A percentile compares a stretch with the other conserved stretches of the same genome.
Evolutionary conservation across 208 protist species (phyloP).

Genomic region (Leishmania tarentolae): DNA sequence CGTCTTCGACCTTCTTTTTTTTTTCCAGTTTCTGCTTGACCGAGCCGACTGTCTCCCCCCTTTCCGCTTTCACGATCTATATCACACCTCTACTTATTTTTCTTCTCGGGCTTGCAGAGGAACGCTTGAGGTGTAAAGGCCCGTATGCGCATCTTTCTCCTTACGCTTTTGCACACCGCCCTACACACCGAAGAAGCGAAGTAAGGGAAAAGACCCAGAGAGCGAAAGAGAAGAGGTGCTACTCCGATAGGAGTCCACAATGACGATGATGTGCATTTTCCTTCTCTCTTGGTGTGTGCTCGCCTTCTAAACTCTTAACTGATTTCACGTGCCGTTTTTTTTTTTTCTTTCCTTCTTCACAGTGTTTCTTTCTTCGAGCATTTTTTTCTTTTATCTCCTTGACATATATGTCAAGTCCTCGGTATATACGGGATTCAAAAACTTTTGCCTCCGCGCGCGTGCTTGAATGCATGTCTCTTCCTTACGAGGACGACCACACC

Average conservation of each 20-base stretch:
- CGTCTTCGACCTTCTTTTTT: neutral
- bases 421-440: neutral
- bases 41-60: neutral
- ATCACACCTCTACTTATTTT: neutral
- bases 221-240: neutral
- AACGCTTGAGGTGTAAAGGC: neutral
- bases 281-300: neutral
- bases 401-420: neutral
- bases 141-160: neutral
- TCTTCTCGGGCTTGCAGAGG: neutral
- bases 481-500: neutral
- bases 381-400: neutral
- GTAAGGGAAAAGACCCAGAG: neutral
- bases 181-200: neutral
- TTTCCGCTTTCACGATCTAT: neutral
- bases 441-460: neutral
- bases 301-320: neutral
- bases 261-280: neutral
- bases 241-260: neutral
- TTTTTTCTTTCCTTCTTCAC: neutral
- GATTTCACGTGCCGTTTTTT: neutral
- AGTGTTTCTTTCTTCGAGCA: neutral
- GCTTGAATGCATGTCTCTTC: neutral
- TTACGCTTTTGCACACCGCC: neutral
- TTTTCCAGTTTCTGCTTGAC: neutral